Evolutionary conservation across 352 stramenopile genomes (phyloP), one percentile per base, ranked within the genome.

Genomic region (Peronospora destructor): DNA sequence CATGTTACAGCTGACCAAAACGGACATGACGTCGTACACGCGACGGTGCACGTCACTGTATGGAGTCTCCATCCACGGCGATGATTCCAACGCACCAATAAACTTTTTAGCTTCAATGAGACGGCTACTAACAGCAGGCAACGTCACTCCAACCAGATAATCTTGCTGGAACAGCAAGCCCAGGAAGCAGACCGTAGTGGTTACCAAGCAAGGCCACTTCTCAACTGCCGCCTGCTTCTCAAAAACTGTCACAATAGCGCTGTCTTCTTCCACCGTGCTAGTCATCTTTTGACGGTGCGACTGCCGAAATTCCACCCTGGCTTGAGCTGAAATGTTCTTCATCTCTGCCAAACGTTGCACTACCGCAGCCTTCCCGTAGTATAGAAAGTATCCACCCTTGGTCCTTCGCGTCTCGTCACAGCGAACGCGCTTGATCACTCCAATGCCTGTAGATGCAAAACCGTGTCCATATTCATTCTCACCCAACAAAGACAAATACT

Each of bases 11-110:
- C 53, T 76, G 3, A 45, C 59, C 30, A 89, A 61, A 19, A 89
- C 72, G 0, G 75, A 76, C 23, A 82, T 74, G 19, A 86, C 71
- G 25, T 86, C 75, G 40, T 89, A 89, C 14, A 89, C 53, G 0
- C 77, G 75, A 3, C 77, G 75, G 42, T 74, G 73, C 10, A 75
- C 61, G 45, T 86, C 75, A 25, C 44, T 53, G 12, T 64, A 54
- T 13, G 68, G 30, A 19, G 33, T 54, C 21, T 60, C 62, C 11
- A 35, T 53, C 39, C 29, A 60, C 37, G 32, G 26, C 9, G 48
- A 59, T 14, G 60, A 49, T 23, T 59, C 21, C 37, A 52, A 49
- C 8, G 34, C 47, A 48, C 45, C 23, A 35, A 67, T 59, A 45
- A 41, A 53, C 13, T 70, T 53, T 32, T 76, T 84, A 1, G 71